phyloP scores from a whole-genome alignment of 1,139 yeast species.

The Diutina mesorugosa region DNA sequence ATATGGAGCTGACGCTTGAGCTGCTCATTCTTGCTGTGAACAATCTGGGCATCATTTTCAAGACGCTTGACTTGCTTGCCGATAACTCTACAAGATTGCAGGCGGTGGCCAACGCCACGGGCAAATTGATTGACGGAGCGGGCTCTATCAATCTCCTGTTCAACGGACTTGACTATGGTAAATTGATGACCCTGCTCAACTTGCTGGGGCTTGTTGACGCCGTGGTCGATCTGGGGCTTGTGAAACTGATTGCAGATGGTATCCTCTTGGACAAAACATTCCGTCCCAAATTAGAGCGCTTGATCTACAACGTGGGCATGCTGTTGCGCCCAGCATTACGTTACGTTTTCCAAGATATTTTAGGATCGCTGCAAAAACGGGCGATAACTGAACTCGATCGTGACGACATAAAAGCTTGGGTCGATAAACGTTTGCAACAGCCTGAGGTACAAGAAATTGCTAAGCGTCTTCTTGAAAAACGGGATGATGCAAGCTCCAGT shows the following conservation, averaged over 20 bases:
- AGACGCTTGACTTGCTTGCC: conserved; percentile 23
- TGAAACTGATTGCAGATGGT: conserved; percentile 21
- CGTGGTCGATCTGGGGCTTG: conserved; percentile 22
- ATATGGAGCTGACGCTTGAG: conserved; percentile 11
- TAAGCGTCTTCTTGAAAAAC: background rate
- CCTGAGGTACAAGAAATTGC: conserved; percentile 8
- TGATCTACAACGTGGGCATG: background rate
- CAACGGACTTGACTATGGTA: conserved; percentile 5
- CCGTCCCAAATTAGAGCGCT: conserved; percentile 18
- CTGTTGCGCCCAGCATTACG: background rate
- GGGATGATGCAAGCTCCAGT: background rate
- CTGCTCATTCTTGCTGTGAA: conserved; percentile 17
- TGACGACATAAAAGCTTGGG: conserved; percentile 11
- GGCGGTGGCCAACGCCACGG: conserved; percentile 20
- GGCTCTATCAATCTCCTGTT: conserved; percentile 5
- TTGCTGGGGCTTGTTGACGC: conserved; percentile 12
- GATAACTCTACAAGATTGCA: conserved; percentile 17
- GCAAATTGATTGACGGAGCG: conserved; percentile 5
- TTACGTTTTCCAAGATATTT: background rate
- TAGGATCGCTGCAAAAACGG: conserved; percentile 11
- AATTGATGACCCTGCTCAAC: conserved; percentile 11
- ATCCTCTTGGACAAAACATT: conserved; percentile 21
- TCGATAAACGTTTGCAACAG: background rate
- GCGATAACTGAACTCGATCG: conserved; percentile 17
- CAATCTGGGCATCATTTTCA: conserved; percentile 23